phyloP scores from a whole-genome alignment of 768 basidiomycete species.

The Imleria badia region DNA sequence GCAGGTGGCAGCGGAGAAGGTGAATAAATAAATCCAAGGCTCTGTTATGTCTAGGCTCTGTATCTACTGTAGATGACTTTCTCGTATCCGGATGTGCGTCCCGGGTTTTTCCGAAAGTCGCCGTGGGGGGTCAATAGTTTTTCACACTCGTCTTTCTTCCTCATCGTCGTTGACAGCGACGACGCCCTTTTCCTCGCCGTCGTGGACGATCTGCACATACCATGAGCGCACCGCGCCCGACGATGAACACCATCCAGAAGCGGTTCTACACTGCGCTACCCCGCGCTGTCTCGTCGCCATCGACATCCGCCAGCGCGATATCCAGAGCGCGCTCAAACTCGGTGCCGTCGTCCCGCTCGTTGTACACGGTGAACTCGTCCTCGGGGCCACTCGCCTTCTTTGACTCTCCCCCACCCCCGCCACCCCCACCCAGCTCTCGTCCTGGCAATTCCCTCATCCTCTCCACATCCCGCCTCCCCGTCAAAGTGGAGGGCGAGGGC shows the following conservation, averaged over 20 bases:
- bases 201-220: not conserved
- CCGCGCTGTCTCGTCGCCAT: slow-evolving; percentile 30
- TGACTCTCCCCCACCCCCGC: slow-evolving; percentile 37
- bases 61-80: slow-evolving; percentile 11
- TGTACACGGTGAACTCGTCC: slow-evolving; percentile 39
- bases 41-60: slow-evolving; percentile 13
- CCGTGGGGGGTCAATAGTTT: too few species aligned
- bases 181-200: not conserved
- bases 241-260: slow-evolving; percentile 53
- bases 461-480: slow-evolving; percentile 43
- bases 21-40: too few species aligned
- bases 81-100: not conserved
- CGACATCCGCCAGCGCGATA: slow-evolving; percentile 31
- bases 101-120: slow-evolving; percentile 21
- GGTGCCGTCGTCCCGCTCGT: slow-evolving; percentile 38
- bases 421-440: slow-evolving; percentile 41
- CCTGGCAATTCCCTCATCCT: slow-evolving; percentile 40
- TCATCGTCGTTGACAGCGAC: slow-evolving; percentile 16
- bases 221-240: slow-evolving; percentile 39
- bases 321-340: slow-evolving; percentile 48
- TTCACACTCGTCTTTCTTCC: not conserved
- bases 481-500: slow-evolving; percentile 47
- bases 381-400: slow-evolving; percentile 40
- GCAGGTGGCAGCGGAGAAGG: not conserved
- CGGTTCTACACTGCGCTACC: slow-evolving; percentile 47